Evolutionary conservation across 306 rosid species (phyloP), one percentile per base, ranked within the genome.

Genomic region (Mucuna pruriens): DNA sequence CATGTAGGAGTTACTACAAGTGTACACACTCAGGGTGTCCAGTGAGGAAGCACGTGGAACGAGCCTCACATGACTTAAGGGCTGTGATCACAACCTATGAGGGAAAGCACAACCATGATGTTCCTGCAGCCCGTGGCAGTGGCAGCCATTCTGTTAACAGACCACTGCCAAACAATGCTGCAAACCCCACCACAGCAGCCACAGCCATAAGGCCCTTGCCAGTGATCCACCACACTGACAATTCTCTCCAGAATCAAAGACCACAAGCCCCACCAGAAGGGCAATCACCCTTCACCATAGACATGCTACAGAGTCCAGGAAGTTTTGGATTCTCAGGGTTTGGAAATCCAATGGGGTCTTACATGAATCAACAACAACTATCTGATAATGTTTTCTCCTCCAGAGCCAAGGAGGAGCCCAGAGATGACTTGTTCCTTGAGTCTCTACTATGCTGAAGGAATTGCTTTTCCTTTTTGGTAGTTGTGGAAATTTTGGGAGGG

Each of bases 61-160:
- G 98, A 76, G 98, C 98, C 19, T 89, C 95, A 16, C 94, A 92
- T 61, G 97, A 95, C 74, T 79, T 83, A 9, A 80, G 92, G 46
- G 97, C 97, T 13, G 97, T 95, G 84, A 91, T 95, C 88, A 95
- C 98, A 63, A 95, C 98, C 74, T 95, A 95, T 26, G 98, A 95
- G 42, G 98, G 98, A 6, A 92, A 93, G 82, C 98, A 95, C 86
- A 95, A 87, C 88, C 98, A 95, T 23, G 95, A 95, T 10, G 94
- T 95, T n/a, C 98, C 98, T 1, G 91, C 92, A 6, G 97, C 98
- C 0, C 92, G 95, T 3, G 95, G 97, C 61, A 92, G 97, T 20
- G 92, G 97, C 6, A 51, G 72, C 82, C 90, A 91, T 74, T 80
- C 98, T 58, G 38, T 86, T 22, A 92, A 76, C 60, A 87, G 91